Percentiles rank a stretch among this genome's conserved stretches.
Conservation (phyloP, 1,284 basidiomycete genomes). For the Naganishia cerealis region DNA sequence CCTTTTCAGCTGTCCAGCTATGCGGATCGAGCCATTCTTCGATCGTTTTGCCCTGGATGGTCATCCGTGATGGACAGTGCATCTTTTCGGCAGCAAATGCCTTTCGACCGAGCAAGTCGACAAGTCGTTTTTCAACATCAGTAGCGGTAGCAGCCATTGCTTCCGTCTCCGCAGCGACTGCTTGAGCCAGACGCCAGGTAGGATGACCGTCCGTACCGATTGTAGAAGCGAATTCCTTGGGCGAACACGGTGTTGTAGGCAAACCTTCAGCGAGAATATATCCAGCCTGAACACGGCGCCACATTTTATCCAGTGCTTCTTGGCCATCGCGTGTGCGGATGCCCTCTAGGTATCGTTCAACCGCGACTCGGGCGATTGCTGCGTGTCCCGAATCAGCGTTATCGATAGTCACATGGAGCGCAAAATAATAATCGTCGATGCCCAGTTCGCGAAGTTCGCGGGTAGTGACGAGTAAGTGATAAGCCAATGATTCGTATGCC, state of each 20-base stretch:
- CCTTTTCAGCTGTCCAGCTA: constrained; percentile 34
- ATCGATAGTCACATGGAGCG: constrained; percentile 48
- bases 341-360: constrained; percentile 41
- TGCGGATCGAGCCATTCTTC: constrained; percentile 45
- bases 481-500: constrained; percentile 47
- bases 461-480: constrained; percentile 46
- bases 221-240: constrained; percentile 36
- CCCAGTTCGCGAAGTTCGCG: constrained; percentile 45
- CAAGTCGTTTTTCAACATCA: constrained; percentile 35
- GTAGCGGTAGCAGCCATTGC: not conserved
- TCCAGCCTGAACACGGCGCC: constrained; percentile 44
- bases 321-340: constrained; percentile 37
- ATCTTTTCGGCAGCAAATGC: constrained; percentile 38
- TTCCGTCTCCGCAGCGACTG: not conserved
- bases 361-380: constrained; percentile 43
- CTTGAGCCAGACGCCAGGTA: constrained; percentile 3
- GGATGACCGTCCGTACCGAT: constrained; percentile 12
- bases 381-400: constrained; percentile 47
- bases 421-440: constrained; percentile 48
- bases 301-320: constrained; percentile 39
- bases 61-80: constrained; percentile 41
- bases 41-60: constrained; percentile 37
- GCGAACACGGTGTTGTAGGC: constrained; percentile 44
- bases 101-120: constrained; percentile 39
- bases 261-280: constrained; percentile 44